A percentile compares a stretch with the other conserved stretches of the same genome.
phyloP scores from a whole-genome alignment of 208 protist genomes.

The Leishmania guyanensis region DNA sequence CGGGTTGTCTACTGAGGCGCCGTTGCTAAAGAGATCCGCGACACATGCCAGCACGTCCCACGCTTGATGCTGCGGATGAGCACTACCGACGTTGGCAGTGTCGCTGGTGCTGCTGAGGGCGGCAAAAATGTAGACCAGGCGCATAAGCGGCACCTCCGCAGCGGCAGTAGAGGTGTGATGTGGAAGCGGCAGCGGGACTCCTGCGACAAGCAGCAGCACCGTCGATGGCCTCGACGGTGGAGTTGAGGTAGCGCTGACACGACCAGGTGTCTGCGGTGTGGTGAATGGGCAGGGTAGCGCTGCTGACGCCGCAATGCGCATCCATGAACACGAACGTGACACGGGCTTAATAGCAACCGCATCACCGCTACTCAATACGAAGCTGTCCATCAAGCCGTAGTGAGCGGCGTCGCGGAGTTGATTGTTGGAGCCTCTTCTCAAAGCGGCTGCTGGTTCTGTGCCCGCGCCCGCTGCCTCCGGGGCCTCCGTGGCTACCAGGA shows the following conservation, averaged over 20 bases:
- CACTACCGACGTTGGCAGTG: neutral
- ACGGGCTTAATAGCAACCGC: neutral
- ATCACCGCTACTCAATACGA: conserved; percentile 10
- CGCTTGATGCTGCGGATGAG: neutral
- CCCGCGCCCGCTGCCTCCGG: neutral
- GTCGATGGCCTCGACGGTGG: neutral
- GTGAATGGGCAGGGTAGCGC: conserved; percentile 13
- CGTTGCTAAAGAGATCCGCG: neutral
- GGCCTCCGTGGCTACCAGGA: conserved; percentile 44
- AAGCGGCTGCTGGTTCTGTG: neutral
- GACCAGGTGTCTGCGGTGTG: neutral
- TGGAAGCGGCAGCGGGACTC: neutral
- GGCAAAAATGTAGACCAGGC: conserved; percentile 3
- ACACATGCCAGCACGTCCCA: conserved; percentile 11
- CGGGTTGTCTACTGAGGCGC: neutral
- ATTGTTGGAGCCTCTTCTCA: neutral
- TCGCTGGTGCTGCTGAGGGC: neutral
- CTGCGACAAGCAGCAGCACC: conserved; percentile 9
- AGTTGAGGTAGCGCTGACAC: neutral
- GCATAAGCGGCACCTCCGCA: conserved; percentile 1
- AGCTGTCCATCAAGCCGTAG: conserved; percentile 19
- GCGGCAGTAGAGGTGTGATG: neutral
- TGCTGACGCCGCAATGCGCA: conserved; percentile 8
- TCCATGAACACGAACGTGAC: neutral
- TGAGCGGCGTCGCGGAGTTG: neutral